A percentile compares a stretch with the other conserved stretches of the same genome.
phyloP scores from a whole-genome alignment of 495 filamentous ascomycete species.

The Chaetomium cochliodes region DNA sequence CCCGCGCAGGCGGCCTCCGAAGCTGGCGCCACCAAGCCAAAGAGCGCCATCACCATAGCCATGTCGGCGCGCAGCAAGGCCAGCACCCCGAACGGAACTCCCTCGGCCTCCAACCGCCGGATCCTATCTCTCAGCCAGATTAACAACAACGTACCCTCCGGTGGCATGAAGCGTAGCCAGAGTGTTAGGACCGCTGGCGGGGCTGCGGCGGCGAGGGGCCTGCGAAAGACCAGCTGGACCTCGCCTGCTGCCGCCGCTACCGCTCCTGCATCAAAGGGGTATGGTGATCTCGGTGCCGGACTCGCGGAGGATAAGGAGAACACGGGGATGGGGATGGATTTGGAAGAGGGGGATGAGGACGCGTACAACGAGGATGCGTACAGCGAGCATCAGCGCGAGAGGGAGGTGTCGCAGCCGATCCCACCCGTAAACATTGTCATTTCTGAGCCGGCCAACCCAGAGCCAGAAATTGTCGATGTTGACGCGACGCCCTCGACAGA shows the following conservation, averaged over 20 bases:
- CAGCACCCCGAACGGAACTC: neutral
- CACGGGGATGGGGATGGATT: conserved; percentile 46
- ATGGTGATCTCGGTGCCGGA: conserved; percentile 43
- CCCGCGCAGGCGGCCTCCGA: conserved; percentile 13
- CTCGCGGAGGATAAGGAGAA: conserved; percentile 38
- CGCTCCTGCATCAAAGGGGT: conserved; percentile 36
- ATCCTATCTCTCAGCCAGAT: conserved; percentile 90
- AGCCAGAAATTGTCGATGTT: neutral
- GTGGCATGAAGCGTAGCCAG: conserved; percentile 60
- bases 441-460: neutral
- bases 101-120: conserved; percentile 49
- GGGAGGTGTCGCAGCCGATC: conserved; percentile 7
- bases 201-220: conserved; percentile 55
- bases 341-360: conserved; percentile 51
- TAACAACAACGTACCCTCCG: conserved; percentile 65
- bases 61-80: conserved; percentile 42
- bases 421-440: conserved; percentile 29
- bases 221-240: conserved; percentile 74
- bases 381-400: conserved; percentile 18
- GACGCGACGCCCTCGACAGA: conserved; percentile 2
- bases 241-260: conserved; percentile 32
- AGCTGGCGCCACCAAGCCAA: conserved; percentile 32
- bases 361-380: conserved; percentile 35
- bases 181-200: conserved; percentile 57
- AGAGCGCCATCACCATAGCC: conserved; percentile 46